Percentiles rank a stretch among this genome's conserved stretches.
phyloP scores from a whole-genome alignment of 306 rosid genomes.

The Quercus rubra region DNA sequence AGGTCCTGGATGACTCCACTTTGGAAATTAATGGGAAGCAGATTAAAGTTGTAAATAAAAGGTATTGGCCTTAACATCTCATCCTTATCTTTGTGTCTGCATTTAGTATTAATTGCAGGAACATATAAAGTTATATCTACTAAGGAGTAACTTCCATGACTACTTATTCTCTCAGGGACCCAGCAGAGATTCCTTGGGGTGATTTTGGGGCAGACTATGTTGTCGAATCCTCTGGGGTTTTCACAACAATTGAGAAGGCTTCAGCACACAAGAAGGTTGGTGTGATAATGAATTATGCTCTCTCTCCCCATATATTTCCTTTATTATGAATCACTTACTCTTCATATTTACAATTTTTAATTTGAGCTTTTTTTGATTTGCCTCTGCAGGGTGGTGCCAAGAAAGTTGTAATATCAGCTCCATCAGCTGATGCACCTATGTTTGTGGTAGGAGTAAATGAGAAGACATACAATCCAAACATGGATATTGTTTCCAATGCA shows the following conservation, averaged over 20 bases:
- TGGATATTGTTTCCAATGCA: slow-evolving; percentile 96
- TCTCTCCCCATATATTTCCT: neutral
- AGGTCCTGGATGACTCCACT: slow-evolving; percentile 60
- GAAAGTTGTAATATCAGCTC: slow-evolving; percentile 95
- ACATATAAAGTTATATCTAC: neutral
- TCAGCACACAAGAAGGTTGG: slow-evolving; percentile 73
- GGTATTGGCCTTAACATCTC: slow-evolving; percentile 40
- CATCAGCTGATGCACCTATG: slow-evolving; percentile 99
- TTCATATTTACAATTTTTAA: neutral
- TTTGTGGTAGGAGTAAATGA: slow-evolving; percentile 96
- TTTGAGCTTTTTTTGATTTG: slow-evolving; percentile 22
- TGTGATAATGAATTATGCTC: neutral
- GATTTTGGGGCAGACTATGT: slow-evolving; percentile 87
- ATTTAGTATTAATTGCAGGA: neutral
- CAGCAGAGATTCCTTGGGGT: slow-evolving; percentile 94
- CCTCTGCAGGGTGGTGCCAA: slow-evolving; percentile 84
- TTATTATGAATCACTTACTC: neutral
- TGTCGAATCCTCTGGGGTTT: slow-evolving; percentile 91
- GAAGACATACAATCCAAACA: slow-evolving; percentile 62
- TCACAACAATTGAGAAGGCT: slow-evolving; percentile 83
- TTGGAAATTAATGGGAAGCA: slow-evolving; percentile 88
- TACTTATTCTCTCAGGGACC: slow-evolving; percentile 56
- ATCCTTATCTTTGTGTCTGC: neutral
- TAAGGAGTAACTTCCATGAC: slow-evolving; percentile 6
- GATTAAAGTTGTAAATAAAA: slow-evolving; percentile 66